A percentile compares a stretch with the other conserved stretches of the same genome.
Conservation (phyloP, 108 stramenopile genomes). For the Cylindrotheca closterium region DNA sequence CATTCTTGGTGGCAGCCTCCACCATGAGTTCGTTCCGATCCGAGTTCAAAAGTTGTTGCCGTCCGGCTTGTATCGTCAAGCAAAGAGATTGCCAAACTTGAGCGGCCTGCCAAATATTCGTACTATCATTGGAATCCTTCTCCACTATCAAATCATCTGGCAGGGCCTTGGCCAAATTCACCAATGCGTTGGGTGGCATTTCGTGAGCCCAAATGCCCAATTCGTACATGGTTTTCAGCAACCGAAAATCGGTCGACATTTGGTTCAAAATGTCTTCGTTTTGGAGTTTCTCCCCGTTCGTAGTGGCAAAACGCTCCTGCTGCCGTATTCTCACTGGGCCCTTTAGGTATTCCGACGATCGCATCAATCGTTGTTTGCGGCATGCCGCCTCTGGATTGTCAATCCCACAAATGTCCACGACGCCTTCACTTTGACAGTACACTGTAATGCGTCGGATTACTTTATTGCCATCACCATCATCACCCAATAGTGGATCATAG, state of each 20-base stretch:
- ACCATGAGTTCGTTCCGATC: conserved; percentile 67
- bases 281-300: neutral
- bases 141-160: neutral
- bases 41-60: conserved; percentile 33
- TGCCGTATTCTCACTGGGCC: conserved; percentile 20
- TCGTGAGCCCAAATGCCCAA: conserved; percentile 33
- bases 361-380: conserved; percentile 28
- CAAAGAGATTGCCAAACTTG: conserved; percentile 75
- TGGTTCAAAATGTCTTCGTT: conserved; percentile 10
- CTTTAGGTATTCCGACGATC: conserved; percentile 44
- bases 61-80: conserved; percentile 53
- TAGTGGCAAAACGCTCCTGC: neutral
- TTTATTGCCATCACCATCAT: neutral
- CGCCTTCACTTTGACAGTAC: conserved; percentile 36
- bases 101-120: conserved; percentile 50
- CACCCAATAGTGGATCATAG: neutral
- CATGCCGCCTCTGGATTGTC: conserved; percentile 42
- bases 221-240: conserved; percentile 51
- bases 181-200: conserved; percentile 16
- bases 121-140: neutral
- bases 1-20: conserved; percentile 34
- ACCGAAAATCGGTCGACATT: conserved; percentile 40
- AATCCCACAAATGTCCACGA: conserved; percentile 52
- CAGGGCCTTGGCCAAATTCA: conserved; percentile 18
- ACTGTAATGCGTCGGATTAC: conserved; percentile 24